Conservation (phyloP, 176 grass and related monocot species). For the Luzula sylvatica region DNA sequence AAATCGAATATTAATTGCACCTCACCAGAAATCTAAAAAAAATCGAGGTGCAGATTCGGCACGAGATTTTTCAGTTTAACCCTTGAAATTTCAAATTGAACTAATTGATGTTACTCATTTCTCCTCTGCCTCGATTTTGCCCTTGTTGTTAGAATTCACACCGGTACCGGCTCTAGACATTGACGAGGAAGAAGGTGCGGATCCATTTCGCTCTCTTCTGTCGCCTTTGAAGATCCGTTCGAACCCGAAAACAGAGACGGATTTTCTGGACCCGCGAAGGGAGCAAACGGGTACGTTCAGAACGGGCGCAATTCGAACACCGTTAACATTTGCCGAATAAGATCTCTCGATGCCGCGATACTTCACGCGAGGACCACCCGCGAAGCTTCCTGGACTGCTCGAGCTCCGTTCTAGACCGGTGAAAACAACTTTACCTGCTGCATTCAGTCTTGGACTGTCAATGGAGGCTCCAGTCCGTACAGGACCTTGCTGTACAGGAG, state of each 20-base stretch:
- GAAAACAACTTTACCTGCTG: constrained; percentile 92
- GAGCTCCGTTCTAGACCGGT: constrained; percentile 61
- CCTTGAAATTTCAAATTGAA: neutral
- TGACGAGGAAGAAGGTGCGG: neutral
- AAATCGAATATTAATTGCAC: neutral
- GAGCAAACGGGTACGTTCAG: constrained; percentile 89
- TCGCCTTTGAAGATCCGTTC: constrained; percentile 52
- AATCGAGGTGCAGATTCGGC: neutral
- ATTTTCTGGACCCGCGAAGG: constrained; percentile 67
- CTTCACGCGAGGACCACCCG: constrained; percentile 39
- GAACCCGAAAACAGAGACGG: constrained; percentile 73
- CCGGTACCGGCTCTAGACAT: neutral
- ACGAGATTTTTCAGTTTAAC: neutral
- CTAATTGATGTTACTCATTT: neutral
- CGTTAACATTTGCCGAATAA: constrained; percentile 75
- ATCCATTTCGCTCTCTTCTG: constrained; percentile 19
- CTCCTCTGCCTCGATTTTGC: neutral
- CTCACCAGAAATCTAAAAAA: neutral
- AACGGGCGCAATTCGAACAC: constrained; percentile 50
- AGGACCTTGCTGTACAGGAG: neutral
- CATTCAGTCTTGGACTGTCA: constrained; percentile 83
- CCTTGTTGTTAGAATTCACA: neutral
- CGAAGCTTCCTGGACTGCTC: constrained; percentile 79
- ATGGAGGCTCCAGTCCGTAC: constrained; percentile 29
- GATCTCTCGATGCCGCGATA: constrained; percentile 58